Base-by-base conservation (phyloP, 75 land plant species). In the Pseudotsuga menziesii region DNA sequence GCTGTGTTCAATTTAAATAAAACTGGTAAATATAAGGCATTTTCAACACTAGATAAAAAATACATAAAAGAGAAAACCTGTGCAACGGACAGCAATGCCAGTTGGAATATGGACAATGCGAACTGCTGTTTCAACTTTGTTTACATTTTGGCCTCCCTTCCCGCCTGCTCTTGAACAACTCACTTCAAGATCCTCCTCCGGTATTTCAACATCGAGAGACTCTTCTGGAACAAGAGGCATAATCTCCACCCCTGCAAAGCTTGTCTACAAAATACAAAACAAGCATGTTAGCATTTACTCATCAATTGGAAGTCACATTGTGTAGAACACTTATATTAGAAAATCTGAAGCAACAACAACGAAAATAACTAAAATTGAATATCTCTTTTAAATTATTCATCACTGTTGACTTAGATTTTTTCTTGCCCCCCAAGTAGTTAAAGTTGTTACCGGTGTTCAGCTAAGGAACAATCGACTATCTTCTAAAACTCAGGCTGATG, bases 91-190 rank as follows among this genome's bases (percentile, higher is more conserved):
- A 60, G 91, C 78, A 62, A 97, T 89, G 54, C 99, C 98, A 58
- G 98, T 97, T 26, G 99, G 99, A 77, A 94, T 87, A 81, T 97
- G 99, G 57, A 90, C 88, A 66, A 97, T 94, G n/a, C 99, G 90
- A 56, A 97, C 99, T 61, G 99, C 99, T 26, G 98, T 91, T 83
- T 97, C 99, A 73, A 97, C 94, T 80, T 97, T 97, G 80, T 97
- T 97, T 66, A 97, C 99, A 85, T 97, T 97, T 80, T 97, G 99
- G 17, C 99, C 99, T 13, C 99, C 99, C 83, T 89, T 92, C 13
- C 99, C 99, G 29, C 99, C 98, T 19, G 99, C 95, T 87, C 98
- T 81, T 54, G 91, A 74, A 69, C 73, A 86, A 39, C 85, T 84
- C 44, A 97, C 91, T 29, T 97, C 98, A 63, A 97, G 84, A 69